Conservation (phyloP, 345 rosid genomes). For the Brassica carinata region DNA sequence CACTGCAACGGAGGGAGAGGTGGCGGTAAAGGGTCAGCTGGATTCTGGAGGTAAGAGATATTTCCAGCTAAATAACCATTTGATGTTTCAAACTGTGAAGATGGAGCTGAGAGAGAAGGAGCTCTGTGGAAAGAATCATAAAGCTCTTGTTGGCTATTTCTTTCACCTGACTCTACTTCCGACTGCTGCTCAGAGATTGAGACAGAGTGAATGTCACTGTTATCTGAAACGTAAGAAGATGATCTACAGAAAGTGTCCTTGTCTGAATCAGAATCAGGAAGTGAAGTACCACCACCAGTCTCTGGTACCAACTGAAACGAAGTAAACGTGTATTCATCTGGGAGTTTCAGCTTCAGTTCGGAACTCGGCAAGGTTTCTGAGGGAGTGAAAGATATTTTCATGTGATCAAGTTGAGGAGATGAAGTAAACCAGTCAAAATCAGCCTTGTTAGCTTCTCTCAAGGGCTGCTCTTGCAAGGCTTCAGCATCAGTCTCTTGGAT, state of each 20-base stretch:
- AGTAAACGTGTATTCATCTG: conserved; percentile 70
- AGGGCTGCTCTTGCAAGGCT: conserved; percentile 18
- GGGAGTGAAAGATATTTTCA: conserved; percentile 90
- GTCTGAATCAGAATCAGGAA: conserved; percentile 67
- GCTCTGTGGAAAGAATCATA: conserved; percentile 49
- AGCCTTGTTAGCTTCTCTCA: conserved; percentile 39
- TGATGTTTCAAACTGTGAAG: conserved; percentile 41
- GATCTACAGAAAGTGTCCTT: conserved; percentile 89
- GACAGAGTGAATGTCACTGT: conserved; percentile 54
- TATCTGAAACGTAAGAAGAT: conserved; percentile 70
- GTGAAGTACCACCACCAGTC: conserved; percentile 43
- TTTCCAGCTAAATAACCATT: conserved; percentile 36
- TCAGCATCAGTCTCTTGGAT: conserved; percentile 26
- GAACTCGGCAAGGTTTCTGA: conserved; percentile 58
- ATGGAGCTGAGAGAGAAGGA: conserved; percentile 36
- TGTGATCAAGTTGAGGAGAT: conserved; percentile 90
- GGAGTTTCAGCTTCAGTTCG: conserved; percentile 66
- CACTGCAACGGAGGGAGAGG: conserved; percentile 80
- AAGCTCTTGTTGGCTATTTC: conserved; percentile 48
- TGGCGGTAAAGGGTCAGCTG: conserved; percentile 56
- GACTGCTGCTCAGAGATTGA: conserved; percentile 82
- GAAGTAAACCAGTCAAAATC: conserved; percentile 55
- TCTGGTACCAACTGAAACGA: conserved; percentile 90
- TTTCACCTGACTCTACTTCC: conserved; percentile 45
- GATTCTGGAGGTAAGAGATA: conserved; percentile 39